Percentiles rank a stretch among this genome's conserved stretches.
phyloP scores from a whole-genome alignment of 208 protist species.

The Wallacemonas sp. region DNA sequence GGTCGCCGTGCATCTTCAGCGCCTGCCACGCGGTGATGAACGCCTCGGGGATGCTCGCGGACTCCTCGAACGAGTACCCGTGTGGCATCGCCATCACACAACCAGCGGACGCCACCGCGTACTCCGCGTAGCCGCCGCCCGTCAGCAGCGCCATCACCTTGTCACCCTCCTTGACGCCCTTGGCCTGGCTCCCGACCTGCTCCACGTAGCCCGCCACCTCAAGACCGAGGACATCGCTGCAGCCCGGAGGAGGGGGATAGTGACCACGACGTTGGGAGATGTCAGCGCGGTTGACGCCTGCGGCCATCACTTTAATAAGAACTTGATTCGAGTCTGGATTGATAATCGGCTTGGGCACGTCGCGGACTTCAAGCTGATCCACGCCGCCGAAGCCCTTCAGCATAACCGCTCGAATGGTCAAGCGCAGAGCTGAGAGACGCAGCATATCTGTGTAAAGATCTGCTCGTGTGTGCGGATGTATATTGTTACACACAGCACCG shows the following conservation, averaged over 20 bases:
- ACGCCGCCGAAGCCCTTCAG: conserved; percentile 64
- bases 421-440: neutral
- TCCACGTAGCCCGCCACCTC: conserved; percentile 87
- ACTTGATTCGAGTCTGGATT: conserved; percentile 46
- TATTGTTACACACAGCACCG: neutral
- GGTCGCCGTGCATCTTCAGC: conserved; percentile 65
- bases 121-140: conserved; percentile 93
- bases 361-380: conserved; percentile 41
- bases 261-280: conserved; percentile 73
- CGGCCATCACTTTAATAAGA: conserved; percentile 84
- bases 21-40: conserved; percentile 94
- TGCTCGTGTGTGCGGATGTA: neutral
- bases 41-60: conserved; percentile 88
- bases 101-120: conserved; percentile 62
- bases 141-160: conserved; percentile 85
- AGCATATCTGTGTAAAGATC: conserved; percentile 2
- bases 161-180: conserved; percentile 74
- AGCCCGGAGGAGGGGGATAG: conserved; percentile 80
- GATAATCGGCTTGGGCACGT: conserved; percentile 44
- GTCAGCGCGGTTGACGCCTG: conserved; percentile 88
- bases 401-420: conserved; percentile 68
- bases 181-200: conserved; percentile 48
- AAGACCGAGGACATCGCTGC: conserved; percentile 74
- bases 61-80: conserved; percentile 77
- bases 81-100: conserved; percentile 80